Evolutionary conservation across 352 stramenopile species (phyloP).

Genomic region (Pythium sukuiense): DNA sequence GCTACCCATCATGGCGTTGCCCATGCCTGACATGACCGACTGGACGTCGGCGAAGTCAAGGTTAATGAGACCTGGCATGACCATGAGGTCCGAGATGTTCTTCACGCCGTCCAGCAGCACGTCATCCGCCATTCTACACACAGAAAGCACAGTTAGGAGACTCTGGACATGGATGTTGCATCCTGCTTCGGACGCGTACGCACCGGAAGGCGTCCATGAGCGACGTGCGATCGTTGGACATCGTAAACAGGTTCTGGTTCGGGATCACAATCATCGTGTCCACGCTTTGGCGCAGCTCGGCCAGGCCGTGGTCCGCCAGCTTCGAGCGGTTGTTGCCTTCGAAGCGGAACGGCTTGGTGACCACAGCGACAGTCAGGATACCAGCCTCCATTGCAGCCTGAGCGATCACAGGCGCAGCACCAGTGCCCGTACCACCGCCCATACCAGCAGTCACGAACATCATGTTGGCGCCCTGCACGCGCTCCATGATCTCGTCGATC

Average conservation of each 20-base stretch:
- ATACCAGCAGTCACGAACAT: constrained; percentile 89
- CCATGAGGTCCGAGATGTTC: constrained; percentile 89
- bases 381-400: constrained; percentile 79
- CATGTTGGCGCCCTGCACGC: constrained; percentile 85
- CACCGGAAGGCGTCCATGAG: constrained; percentile 87
- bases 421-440: constrained; percentile 81
- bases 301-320: constrained; percentile 72
- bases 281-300: constrained; percentile 79
- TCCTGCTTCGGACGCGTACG: neutral
- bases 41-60: constrained; percentile 88
- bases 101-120: constrained; percentile 86
- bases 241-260: constrained; percentile 90
- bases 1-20: constrained; percentile 91
- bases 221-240: constrained; percentile 84
- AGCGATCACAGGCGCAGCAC: constrained; percentile 81
- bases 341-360: constrained; percentile 89
- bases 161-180: neutral
- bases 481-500: constrained; percentile 87
- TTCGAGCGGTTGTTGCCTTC: constrained; percentile 83
- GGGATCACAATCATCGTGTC: constrained; percentile 89
- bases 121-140: constrained; percentile 72
- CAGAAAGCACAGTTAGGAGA: neutral
- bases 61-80: constrained; percentile 88
- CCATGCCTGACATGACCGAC: constrained; percentile 88
- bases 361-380: constrained; percentile 83